Evolutionary conservation across 805 yeast species (phyloP), one percentile per base, ranked within the genome.

Genomic region (Spathaspora sp.): DNA sequence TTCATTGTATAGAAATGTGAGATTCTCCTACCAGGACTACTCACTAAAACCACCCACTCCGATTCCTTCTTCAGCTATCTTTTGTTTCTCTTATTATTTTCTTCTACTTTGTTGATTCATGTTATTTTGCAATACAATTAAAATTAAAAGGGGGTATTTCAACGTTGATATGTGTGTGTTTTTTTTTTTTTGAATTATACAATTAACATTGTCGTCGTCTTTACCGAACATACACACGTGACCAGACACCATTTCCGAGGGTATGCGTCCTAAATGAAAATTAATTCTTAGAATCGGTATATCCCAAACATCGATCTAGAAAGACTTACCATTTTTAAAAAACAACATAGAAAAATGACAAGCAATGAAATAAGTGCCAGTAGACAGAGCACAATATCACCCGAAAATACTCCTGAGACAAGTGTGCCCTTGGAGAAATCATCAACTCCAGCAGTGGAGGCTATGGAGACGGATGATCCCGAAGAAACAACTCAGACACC

Each of bases 401-500:
- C 46, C 23, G 49, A 17, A 6, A 44, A 23, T 14, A 42, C 39
- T 14, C 46, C 38, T 10, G 52, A 44, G 3, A 42, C 45, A 1
- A 35, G 40, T 16, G 11, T 35, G 14, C 40, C 40, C 14, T 11
- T 16, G 4, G 40, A 35, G 18, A 35, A 35, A 14, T 35, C 40
- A 2, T n/a, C 40, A 14, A 38, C 50, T 7, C 50, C 35, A 35
- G 42, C 14, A 44, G 18, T 26, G 6, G 48, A 48, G 9, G 14
- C 40, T 17, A 35, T 43, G 17, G 48, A 44, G 28, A 45, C 11
- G 14, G 52, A 44, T 19, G 54, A 49, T n/a, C 47, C 31, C 23
- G 51, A 44, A 11, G 53, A 45, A 26, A 56, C 52, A 26, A 56
- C 52, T 40, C 50, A 42, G 6, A 51, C 45, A 11, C 51, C 44